phyloP scores from a whole-genome alignment of 2,329 filamentous ascomycete species.

The Cryphonectria nitschkei region DNA sequence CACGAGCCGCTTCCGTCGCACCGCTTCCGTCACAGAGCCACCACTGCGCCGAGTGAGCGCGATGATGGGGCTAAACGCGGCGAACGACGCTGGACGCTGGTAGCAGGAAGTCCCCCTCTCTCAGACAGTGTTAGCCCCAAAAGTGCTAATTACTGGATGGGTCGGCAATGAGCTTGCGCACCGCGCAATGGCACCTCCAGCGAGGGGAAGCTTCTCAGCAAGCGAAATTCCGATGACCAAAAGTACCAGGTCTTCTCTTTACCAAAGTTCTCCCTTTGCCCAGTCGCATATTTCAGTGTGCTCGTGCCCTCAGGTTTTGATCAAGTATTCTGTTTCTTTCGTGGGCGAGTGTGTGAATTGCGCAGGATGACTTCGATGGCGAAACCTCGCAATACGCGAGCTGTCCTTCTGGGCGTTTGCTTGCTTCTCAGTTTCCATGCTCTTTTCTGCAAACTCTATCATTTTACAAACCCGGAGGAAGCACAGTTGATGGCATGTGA shows the following conservation, averaged over 20 bases:
- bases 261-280: background rate
- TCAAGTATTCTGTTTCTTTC: background rate
- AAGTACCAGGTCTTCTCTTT: background rate
- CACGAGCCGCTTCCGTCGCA: background rate
- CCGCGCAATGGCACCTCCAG: background rate
- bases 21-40: too few relatives aligned
- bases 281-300: background rate
- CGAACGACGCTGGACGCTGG: background rate
- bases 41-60: background rate
- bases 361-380: background rate
- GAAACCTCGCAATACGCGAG: background rate
- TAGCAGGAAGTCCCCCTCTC: background rate
- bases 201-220: background rate
- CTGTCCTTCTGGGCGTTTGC: background rate
- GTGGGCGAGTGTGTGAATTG: background rate
- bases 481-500: background rate
- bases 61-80: background rate
- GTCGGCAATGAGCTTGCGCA: background rate
- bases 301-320: background rate
- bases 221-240: background rate
- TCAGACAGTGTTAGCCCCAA: background rate
- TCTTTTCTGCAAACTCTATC: background rate
- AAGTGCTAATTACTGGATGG: background rate
- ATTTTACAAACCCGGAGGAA: background rate
- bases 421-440: conserved; percentile 4